Base-by-base conservation (phyloP, 805 yeast genomes). In the Starmerella stellata region DNA sequence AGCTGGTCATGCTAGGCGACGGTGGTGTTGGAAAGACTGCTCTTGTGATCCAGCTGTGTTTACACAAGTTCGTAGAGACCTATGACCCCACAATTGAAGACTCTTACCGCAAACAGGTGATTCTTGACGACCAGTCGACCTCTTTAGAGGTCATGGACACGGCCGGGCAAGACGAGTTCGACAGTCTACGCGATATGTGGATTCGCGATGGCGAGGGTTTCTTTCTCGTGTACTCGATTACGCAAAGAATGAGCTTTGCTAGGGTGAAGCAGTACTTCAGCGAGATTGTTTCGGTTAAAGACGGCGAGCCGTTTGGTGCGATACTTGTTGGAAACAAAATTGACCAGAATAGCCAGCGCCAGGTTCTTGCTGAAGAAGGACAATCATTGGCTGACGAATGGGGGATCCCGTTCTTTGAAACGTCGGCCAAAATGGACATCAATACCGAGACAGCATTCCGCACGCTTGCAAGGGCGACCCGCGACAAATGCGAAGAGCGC, bases 11-110 rank as follows among this genome's bases (percentile, higher is more conserved):
- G 37, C 93, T 90, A 39, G 99, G 98, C 40, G 96, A 95, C 37
- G 96, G 96, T 58, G 95, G 95, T 60, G 98, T 90, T 38, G 99
- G 99, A 61, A 90, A 90, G 60, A 80, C 94, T 13, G 96, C 98
- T 4, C 65, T 90, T 46, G 90, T 96, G 30, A 87, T 90, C 49
- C 93, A 87, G 60, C 50, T 58, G 23, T 58, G 62, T 43, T 92
- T 90, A 57, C 74, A 83, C 35, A 95, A 85, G 56, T 90, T 90
- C 55, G 94, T 90, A 27, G 95, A 85, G 59, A 95, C 90, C 52
- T 90, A 90, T 53, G 98, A 90, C 60, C 98, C 99, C 13, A 90
- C 99, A 11, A 90, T 90, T 52, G 98, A 90, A 60, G 68, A 63
- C 47, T 59, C 65, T 4, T 63, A 63, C 47, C 69, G 95, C 50